These are phyloP conservation scores for Conoideocrella luteorostrata DNA, from an alignment of 2,329 filamentous ascomycete genomes.

Conservation along the genomic window DNA sequence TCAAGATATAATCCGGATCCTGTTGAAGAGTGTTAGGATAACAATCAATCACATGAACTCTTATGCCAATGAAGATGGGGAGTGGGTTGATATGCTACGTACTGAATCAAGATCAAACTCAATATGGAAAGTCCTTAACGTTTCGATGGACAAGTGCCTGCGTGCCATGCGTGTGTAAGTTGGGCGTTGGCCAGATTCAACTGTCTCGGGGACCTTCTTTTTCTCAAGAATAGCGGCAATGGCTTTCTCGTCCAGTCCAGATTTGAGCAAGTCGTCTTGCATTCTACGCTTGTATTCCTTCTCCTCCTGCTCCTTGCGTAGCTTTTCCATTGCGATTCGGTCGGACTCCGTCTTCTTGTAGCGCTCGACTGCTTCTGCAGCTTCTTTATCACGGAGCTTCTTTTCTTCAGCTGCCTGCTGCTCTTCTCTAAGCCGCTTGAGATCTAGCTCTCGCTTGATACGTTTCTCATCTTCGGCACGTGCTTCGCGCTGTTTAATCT, in stretches of 20 bases:
- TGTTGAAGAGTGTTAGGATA: slow-evolving; percentile 20
- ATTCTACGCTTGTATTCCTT: slow-evolving; percentile 49
- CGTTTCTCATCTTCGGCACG: slow-evolving; percentile 43
- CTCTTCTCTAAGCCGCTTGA: slow-evolving; percentile 41
- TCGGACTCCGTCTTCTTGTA: slow-evolving; percentile 44
- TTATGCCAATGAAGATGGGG: no score
- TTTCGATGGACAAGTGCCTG: slow-evolving; percentile 56
- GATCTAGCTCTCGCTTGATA: slow-evolving; percentile 46
- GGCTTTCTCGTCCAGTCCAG: slow-evolving; percentile 52
- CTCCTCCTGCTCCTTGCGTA: slow-evolving; percentile 43
- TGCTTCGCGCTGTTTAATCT: slow-evolving; percentile 39
- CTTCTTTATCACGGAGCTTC: slow-evolving; percentile 36
- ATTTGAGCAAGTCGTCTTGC: slow-evolving; percentile 51
- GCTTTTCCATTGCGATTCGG: slow-evolving; percentile 38
- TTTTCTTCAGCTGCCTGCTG: slow-evolving; percentile 38
- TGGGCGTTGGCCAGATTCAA: slow-evolving; percentile 28
- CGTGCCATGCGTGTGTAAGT: slow-evolving; percentile 61
- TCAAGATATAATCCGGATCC: slow-evolving; percentile 65
- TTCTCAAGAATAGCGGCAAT: slow-evolving; percentile 55
- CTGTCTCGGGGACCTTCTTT: slow-evolving; percentile 38
- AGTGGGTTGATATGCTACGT: slow-evolving; percentile 24
- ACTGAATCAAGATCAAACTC: slow-evolving; percentile 54
- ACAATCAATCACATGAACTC: neutral
- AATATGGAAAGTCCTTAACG: slow-evolving; percentile 47
- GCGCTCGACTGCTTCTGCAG: slow-evolving; percentile 42